Evolutionary conservation across 2,329 filamentous ascomycete genomes (phyloP).

Genomic region (Simplicillium aogashimaense): DNA sequence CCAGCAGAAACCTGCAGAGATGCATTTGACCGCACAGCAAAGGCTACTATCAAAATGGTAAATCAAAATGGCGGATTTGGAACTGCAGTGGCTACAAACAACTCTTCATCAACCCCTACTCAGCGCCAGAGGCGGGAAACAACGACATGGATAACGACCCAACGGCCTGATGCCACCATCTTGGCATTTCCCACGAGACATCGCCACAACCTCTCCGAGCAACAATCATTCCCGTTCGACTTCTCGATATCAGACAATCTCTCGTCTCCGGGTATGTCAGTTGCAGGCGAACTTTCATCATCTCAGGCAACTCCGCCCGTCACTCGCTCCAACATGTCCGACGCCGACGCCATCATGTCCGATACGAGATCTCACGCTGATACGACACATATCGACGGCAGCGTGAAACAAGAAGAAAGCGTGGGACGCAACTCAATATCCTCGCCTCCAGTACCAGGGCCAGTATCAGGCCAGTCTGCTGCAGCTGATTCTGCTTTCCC

Average conservation of each 20-base stretch:
- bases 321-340: slow-evolving; percentile 25
- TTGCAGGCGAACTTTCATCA: slow-evolving; percentile 23
- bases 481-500: slow-evolving; percentile 19
- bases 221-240: slow-evolving; percentile 22
- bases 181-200: slow-evolving; percentile 12
- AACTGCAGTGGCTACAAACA: slow-evolving; percentile 4
- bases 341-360: slow-evolving; percentile 20
- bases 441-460: slow-evolving; percentile 30
- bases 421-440: slow-evolving; percentile 33
- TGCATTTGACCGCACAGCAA: slow-evolving; percentile 89
- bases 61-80: slow-evolving; percentile 80
- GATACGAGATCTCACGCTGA: slow-evolving; percentile 17
- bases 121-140: slow-evolving; percentile 16
- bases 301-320: slow-evolving; percentile 27
- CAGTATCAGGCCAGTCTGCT: slow-evolving; percentile 22
- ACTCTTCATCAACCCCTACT: slow-evolving; percentile 14
- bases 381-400: slow-evolving; percentile 18
- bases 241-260: slow-evolving; percentile 26
- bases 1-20: slow-evolving; percentile 91
- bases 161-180: slow-evolving; percentile 13
- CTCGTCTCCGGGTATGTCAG: slow-evolving; percentile 29
- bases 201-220: slow-evolving; percentile 17
- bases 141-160: slow-evolving; percentile 18
- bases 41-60: slow-evolving; percentile 92
- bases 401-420: slow-evolving; percentile 17